A percentile compares a stretch with the other conserved stretches of the same genome.
Evolutionary conservation across 371 early-diverging fungal genomes (phyloP).

Genomic region (Mucor saturninus): DNA sequence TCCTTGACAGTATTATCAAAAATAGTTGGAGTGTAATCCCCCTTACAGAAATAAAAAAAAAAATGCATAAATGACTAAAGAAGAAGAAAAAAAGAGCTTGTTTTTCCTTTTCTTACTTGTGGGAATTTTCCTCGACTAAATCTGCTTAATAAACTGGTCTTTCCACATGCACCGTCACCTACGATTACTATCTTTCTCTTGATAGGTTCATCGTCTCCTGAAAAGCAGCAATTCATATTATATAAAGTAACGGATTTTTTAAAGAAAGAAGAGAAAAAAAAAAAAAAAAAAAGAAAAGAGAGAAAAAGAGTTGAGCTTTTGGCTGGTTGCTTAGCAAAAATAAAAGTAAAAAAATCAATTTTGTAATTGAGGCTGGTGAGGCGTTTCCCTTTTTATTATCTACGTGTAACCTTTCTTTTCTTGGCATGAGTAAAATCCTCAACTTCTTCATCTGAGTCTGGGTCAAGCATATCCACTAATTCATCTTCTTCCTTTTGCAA

Average conservation of each 20-base stretch:
- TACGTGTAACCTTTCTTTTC: slow-evolving; percentile 16
- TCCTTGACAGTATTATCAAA: slow-evolving; percentile 85
- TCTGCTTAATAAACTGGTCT: slow-evolving; percentile 64
- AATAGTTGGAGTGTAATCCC: slow-evolving; percentile 61
- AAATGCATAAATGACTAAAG: not conserved
- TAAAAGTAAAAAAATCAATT: not conserved
- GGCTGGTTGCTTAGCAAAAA: not conserved
- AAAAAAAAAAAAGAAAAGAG: not conserved
- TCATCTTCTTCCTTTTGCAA: slow-evolving; percentile 36
- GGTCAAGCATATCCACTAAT: not conserved
- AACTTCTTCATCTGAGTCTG: slow-evolving; percentile 6
- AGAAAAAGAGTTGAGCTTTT: not conserved
- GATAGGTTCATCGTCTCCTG: slow-evolving; percentile 23
- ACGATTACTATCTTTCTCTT: slow-evolving; percentile 73
- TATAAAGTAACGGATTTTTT: not conserved
- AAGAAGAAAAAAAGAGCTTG: not conserved
- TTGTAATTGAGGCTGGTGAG: slow-evolving; percentile 12
- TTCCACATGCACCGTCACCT: slow-evolving; percentile 75
- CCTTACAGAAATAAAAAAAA: not conserved
- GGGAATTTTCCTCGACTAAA: slow-evolving; percentile 65
- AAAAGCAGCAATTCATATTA: slow-evolving; percentile 26
- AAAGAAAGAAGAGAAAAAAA: slow-evolving; percentile 2
- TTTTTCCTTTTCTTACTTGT: slow-evolving; percentile 34
- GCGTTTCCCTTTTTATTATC: not conserved
- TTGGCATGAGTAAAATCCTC: slow-evolving; percentile 17